Conservation (phyloP, 1,284 basidiomycete species). For the Ganoderma sp. region DNA sequence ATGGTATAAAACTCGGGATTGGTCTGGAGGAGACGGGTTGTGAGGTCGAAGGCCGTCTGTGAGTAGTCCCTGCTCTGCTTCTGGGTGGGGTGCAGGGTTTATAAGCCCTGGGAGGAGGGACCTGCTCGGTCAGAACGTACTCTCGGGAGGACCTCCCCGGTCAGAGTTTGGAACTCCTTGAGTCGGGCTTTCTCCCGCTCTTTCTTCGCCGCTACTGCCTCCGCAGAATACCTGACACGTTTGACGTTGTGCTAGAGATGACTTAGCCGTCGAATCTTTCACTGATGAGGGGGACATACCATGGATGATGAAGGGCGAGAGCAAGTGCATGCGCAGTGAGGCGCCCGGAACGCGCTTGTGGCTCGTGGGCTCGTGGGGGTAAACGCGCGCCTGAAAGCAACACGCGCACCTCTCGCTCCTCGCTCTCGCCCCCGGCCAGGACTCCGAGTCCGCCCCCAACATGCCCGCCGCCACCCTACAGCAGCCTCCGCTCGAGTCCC, state of each 20-base stretch:
- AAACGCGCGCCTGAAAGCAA: slow-evolving; percentile 13
- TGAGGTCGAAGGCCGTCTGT: slow-evolving; percentile 71
- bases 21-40: slow-evolving; percentile 75
- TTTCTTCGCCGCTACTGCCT: slow-evolving; percentile 69
- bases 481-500: slow-evolving; percentile 46
- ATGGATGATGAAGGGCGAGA: slow-evolving; percentile 17
- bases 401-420: background rate
- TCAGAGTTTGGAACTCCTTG: slow-evolving; percentile 73
- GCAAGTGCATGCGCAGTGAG: slow-evolving; percentile 8
- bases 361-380: slow-evolving; percentile 16
- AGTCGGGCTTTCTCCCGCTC: slow-evolving; percentile 78
- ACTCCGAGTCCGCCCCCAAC: slow-evolving; percentile 31
- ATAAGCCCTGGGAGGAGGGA: slow-evolving; percentile 16
- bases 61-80: slow-evolving; percentile 72
- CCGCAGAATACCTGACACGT: slow-evolving; percentile 65
- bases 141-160: slow-evolving; percentile 66
- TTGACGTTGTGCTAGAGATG: slow-evolving; percentile 75
- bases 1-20: slow-evolving; percentile 93
- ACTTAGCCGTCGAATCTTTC: background rate
- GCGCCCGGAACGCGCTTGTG: slow-evolving; percentile 21
- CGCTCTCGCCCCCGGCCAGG: slow-evolving; percentile 10
- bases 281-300: slow-evolving; percentile 12
- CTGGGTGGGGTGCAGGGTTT: slow-evolving; percentile 48
- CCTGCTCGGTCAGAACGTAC: slow-evolving; percentile 49
- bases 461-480: slow-evolving; percentile 55